These are phyloP conservation scores for Pichia sp. DNA, from an alignment of 1,139 yeast species.

Conservation along the genomic window DNA sequence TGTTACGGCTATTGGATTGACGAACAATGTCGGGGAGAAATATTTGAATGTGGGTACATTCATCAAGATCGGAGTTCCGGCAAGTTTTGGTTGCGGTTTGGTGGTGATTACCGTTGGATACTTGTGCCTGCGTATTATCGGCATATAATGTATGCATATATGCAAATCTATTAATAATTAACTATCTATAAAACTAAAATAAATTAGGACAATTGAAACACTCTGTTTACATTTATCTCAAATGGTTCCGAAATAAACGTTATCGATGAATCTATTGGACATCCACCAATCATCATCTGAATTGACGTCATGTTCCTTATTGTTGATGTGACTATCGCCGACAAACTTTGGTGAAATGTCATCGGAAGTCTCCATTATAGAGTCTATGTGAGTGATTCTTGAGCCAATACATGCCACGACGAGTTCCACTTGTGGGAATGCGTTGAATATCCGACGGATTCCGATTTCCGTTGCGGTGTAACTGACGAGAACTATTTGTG, in stretches of 20 bases:
- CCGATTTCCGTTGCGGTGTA: conserved; percentile 81
- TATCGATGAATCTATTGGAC: conserved; percentile 65
- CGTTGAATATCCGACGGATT: conserved; percentile 63
- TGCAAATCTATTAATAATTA: background rate
- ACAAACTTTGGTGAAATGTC: too few relatives aligned
- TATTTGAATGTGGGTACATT: conserved; percentile 78
- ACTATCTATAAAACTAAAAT: background rate
- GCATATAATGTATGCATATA: conserved; percentile 26
- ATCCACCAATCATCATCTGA: conserved; percentile 51
- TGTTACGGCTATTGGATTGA: conserved; percentile 88
- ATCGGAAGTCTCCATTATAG: too few relatives aligned
- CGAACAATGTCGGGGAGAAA: conserved; percentile 83
- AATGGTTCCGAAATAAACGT: conserved; percentile 71
- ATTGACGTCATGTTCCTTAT: conserved; percentile 24
- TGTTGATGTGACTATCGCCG: conserved; percentile 9
- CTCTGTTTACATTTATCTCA: background rate
- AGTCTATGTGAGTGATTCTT: conserved; percentile 8
- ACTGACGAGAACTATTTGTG: conserved; percentile 60
- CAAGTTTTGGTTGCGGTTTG: conserved; percentile 64
- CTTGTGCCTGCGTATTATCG: conserved; percentile 46
- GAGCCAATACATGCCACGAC: conserved; percentile 54
- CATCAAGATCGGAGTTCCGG: conserved; percentile 82
- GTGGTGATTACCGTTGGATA: conserved; percentile 77
- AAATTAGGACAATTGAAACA: background rate
- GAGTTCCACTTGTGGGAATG: conserved; percentile 55